Evolutionary conservation across 257 asterid species (phyloP).

Genomic region (Marsdenia floribunda): DNA sequence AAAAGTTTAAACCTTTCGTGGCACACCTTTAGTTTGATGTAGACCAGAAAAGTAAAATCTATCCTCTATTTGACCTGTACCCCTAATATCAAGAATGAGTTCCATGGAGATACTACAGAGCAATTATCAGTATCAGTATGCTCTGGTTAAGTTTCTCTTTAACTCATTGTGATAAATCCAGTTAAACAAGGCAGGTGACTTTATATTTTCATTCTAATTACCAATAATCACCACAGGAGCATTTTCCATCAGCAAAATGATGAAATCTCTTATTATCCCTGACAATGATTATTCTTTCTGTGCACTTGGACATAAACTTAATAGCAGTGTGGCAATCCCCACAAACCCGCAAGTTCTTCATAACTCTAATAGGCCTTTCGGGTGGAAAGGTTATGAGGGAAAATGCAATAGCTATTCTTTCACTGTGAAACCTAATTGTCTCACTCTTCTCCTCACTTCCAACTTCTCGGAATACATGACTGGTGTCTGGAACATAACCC

Average conservation of each 20-base stretch:
- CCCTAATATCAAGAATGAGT: background rate
- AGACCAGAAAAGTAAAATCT: background rate
- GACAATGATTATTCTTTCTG: conserved; percentile 53
- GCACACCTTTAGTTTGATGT: background rate
- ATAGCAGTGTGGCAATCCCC: conserved; percentile 85
- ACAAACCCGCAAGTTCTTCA: conserved; percentile 83
- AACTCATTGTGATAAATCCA: background rate
- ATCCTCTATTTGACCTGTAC: background rate
- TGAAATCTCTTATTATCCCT: conserved; percentile 88
- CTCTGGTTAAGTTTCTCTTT: background rate
- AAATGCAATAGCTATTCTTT: conserved; percentile 84
- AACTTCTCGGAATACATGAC: conserved; percentile 50
- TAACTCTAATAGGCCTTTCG: conserved; percentile 60
- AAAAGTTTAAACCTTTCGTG: background rate
- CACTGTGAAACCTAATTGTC: conserved; percentile 68
- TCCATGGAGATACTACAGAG: background rate
- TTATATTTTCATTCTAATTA: conserved; percentile 11
- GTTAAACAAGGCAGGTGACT: background rate
- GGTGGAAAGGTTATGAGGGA: conserved; percentile 58
- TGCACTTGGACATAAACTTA: conserved; percentile 61
- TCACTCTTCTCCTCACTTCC: conserved; percentile 57
- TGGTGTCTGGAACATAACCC: conserved; percentile 72
- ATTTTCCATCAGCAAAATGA: conserved; percentile 57
- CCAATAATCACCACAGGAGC: conserved; percentile 92
- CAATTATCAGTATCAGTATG: background rate